A percentile compares a stretch with the other conserved stretches of the same genome.
These are phyloP conservation scores for Trichoderma orchidacearum DNA, from an alignment of 495 filamentous ascomycete species.

Conservation along the genomic window DNA sequence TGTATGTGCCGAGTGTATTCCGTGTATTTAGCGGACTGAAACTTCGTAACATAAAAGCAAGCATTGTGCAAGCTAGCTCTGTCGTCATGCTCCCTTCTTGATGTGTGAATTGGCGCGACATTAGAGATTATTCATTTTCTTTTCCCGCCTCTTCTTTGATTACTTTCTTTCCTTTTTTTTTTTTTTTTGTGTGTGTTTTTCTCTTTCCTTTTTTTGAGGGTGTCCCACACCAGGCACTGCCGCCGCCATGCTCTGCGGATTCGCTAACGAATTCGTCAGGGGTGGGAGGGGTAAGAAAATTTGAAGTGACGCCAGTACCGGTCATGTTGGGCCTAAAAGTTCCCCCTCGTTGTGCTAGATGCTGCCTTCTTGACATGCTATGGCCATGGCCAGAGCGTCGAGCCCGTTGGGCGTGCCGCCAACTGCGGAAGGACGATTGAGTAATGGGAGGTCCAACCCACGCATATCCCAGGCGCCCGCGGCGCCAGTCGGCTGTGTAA, in stretches of 20 bases:
- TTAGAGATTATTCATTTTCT: not conserved
- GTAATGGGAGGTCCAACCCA: constrained; percentile 22
- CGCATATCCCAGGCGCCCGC: constrained; percentile 28
- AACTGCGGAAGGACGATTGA: constrained; percentile 17
- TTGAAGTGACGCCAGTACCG: no score
- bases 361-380: not conserved
- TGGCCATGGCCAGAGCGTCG: constrained; percentile 4
- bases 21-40: not conserved
- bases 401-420: constrained; percentile 2
- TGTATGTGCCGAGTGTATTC: not conserved
- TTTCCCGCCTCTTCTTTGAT: not conserved
- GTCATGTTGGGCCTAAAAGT: not conserved
- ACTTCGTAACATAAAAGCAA: not conserved
- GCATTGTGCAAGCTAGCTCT: not conserved
- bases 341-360: not conserved
- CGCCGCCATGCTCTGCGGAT: not conserved
- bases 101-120: not conserved
- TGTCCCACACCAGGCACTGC: not conserved
- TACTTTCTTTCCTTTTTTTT: not conserved
- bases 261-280: not conserved
- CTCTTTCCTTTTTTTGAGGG: not conserved
- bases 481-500: constrained; percentile 3
- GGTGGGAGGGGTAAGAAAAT: not conserved
- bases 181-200: not conserved
- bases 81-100: not conserved